Conservation (phyloP, 768 basidiomycete genomes). For the Pleurotus eryngii region DNA sequence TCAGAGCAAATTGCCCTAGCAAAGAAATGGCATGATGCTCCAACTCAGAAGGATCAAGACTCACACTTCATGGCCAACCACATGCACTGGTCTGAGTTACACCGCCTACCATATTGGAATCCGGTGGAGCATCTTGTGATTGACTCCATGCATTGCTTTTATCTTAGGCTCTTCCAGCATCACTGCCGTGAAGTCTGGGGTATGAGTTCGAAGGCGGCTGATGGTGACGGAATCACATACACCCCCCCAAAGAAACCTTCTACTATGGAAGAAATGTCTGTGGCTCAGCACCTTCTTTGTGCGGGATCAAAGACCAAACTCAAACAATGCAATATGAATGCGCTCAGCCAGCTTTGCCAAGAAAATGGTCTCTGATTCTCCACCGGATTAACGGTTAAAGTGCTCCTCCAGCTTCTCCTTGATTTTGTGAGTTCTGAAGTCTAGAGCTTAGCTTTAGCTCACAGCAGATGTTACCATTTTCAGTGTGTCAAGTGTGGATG, state of each 20-base stretch:
- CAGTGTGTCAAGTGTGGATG: background rate
- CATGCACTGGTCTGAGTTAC: slow-evolving; percentile 8
- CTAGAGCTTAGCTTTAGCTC: background rate
- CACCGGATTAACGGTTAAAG: background rate
- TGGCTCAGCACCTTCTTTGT: background rate
- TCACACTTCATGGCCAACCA: background rate
- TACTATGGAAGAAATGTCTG: background rate
- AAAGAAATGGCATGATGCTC: no score
- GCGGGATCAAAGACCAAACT: background rate
- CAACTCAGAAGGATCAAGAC: no score
- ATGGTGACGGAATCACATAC: background rate
- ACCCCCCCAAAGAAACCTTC: no score
- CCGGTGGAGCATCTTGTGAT: slow-evolving; percentile 2
- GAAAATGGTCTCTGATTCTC: background rate
- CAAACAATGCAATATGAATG: background rate
- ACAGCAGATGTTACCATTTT: background rate
- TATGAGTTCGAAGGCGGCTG: background rate
- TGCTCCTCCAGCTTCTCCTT: background rate
- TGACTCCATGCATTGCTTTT: slow-evolving; percentile 10
- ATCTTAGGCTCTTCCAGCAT: background rate
- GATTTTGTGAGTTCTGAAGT: background rate
- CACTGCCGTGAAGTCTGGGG: slow-evolving; percentile 9
- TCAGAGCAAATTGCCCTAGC: no score
- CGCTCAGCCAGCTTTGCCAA: background rate
- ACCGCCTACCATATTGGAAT: slow-evolving; percentile 10